Evolutionary conservation across 352 stramenopile genomes (phyloP).

Genomic region (Thraustotheca clavata): DNA sequence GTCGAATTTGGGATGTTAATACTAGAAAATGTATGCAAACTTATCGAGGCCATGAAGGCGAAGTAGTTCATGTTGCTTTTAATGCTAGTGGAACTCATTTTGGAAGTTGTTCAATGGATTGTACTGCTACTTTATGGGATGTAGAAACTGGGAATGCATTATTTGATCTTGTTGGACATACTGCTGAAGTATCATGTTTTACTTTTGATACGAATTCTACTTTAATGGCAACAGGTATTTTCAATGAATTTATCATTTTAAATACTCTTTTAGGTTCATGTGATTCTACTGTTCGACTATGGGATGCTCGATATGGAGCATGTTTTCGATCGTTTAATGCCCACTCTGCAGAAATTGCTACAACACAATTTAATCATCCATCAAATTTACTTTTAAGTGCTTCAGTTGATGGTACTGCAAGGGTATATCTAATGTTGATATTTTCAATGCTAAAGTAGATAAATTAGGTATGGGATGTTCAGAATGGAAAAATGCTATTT

Average conservation of each 20-base stretch:
- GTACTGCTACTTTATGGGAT: conserved; percentile 58
- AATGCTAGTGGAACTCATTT: conserved; percentile 31
- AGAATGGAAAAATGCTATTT: conserved; percentile 53
- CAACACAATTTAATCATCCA: conserved; percentile 52
- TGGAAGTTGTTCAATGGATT: conserved; percentile 65
- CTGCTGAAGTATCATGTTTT: conserved; percentile 55
- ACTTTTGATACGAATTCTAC: conserved; percentile 36
- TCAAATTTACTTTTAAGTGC: conserved; percentile 43
- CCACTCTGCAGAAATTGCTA: conserved; percentile 49
- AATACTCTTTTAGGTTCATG: conserved; percentile 31
- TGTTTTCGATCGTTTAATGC: conserved; percentile 63
- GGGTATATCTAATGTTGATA: background rate
- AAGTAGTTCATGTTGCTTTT: conserved; percentile 49
- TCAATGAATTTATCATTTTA: background rate
- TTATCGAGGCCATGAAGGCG: conserved; percentile 45
- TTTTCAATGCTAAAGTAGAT: too few species aligned
- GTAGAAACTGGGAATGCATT: conserved; percentile 36
- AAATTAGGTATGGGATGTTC: conserved; percentile 66
- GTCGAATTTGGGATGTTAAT: conserved; percentile 52
- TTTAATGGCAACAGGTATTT: conserved; percentile 36
- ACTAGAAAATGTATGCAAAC: conserved; percentile 29
- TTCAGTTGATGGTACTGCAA: conserved; percentile 47
- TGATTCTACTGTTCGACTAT: conserved; percentile 59
- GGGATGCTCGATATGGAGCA: conserved; percentile 54
- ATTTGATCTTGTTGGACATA: conserved; percentile 43